Base-by-base conservation (phyloP, 1,284 basidiomycete species). In the Retiboletus fuscus region DNA sequence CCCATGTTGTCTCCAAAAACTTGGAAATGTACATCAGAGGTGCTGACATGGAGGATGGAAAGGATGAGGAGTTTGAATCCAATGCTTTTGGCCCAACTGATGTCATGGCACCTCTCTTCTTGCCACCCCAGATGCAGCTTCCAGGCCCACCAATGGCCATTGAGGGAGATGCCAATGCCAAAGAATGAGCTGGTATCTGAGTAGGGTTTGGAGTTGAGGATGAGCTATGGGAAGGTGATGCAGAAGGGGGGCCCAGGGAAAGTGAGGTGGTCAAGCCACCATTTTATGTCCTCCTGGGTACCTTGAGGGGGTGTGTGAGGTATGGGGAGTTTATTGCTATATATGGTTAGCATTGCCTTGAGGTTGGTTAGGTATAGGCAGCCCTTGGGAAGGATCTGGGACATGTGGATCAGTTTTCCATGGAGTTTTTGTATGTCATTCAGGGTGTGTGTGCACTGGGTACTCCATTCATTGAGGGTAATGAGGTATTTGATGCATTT, bases 401-500 rank as follows among this genome's bases (percentile, higher is more conserved):
- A n/a, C n/a, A n/a, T n/a, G n/a, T 84, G 83, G 0, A 83, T 72
- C 0, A 86, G 77, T 61, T 84, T 83, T 6, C 85, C 81, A 57
- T 84, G 80, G 0, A 85, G 75, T 24, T 77, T 74, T 60, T 82
- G 76, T 0, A 80, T 75, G 6, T 85, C 78, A 7, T 77, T 58
- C 0, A 82, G 76, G 3, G 73, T 73, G 64, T 78, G 83, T 0
- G 65, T 5, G 1, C 5, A 1, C 7, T 11, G 2, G 10, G 28
- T 18, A 0, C 64, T 18, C 82, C 81, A 84, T 3, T 69, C 70
- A 0, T 44, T 0, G 15, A 82, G 78, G 15, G 76, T 73, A 3
- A 20, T 26, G 0, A 74, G 34, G 26, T 72, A 72, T 44, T 73
- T 73, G 3, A 8, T 5, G 1, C 24, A 46, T 39, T 73, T 73